These are phyloP conservation scores for Heliosperma pusillum DNA, from an alignment of 148 eudicot genomes.

Conservation along the genomic window DNA sequence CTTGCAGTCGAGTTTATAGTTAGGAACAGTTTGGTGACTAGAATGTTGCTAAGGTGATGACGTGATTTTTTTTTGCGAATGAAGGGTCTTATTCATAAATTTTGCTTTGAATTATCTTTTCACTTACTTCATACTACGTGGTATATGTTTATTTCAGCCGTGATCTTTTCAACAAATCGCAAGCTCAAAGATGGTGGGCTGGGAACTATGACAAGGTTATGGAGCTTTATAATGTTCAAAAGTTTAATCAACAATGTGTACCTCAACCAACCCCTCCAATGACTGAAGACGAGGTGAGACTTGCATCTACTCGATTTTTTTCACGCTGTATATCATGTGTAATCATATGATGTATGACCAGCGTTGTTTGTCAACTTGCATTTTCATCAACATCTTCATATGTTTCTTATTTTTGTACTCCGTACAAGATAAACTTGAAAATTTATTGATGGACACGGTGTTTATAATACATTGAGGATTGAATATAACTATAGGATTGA, in stretches of 20 bases:
- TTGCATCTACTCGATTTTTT: not conserved
- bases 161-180: constrained; percentile 90
- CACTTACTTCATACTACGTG: constrained; percentile 7
- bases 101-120: not conserved
- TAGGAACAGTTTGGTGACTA: no score
- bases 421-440: no score
- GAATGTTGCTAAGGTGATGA: not conserved
- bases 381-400: no score
- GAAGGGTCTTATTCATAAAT: not conserved
- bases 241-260: constrained; percentile 52
- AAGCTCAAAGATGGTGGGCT: constrained; percentile 99
- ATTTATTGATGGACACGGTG: no score
- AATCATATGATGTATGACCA: no score
- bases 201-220: constrained; percentile 86
- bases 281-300: constrained; percentile 73
- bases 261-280: constrained; percentile 55
- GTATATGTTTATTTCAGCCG: constrained; percentile 51
- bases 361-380: no score
- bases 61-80: not conserved
- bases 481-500: no score
- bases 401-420: no score
- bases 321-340: no score
- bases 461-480: no score
- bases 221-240: constrained; percentile 90
- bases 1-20: no score